A percentile compares a stretch with the other conserved stretches of the same genome.
These are phyloP conservation scores for Postia placenta DNA, from an alignment of 768 basidiomycete species.

Conservation along the genomic window DNA sequence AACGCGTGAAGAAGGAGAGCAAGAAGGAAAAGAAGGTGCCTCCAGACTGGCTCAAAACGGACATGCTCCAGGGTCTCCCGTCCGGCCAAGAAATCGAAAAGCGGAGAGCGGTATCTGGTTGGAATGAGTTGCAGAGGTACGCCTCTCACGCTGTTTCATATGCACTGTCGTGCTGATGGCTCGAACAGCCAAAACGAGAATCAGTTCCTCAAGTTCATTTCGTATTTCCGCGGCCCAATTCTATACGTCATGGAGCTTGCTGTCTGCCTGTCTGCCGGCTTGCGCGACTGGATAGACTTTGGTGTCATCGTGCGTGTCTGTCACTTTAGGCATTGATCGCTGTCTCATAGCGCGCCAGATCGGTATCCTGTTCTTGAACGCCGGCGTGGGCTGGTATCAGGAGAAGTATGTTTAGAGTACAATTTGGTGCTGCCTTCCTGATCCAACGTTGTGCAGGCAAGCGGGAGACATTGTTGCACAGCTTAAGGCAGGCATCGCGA, in stretches of 20 bases:
- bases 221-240: slow-evolving; percentile 39
- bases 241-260: slow-evolving; percentile 43
- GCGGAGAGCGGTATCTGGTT: slow-evolving; percentile 31
- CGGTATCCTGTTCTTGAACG: slow-evolving; percentile 36
- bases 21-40: slow-evolving; percentile 29
- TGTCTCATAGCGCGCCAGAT: slow-evolving; percentile 19
- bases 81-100: slow-evolving; percentile 25
- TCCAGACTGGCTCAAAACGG: slow-evolving; percentile 34
- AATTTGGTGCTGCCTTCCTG: too few relatives aligned
- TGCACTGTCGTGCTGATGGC: too few relatives aligned
- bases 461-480: slow-evolving; percentile 26
- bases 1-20: slow-evolving; percentile 25
- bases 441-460: background rate
- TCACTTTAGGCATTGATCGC: background rate
- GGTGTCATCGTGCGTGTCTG: slow-evolving; percentile 39
- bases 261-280: slow-evolving; percentile 37
- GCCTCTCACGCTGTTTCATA: too few relatives aligned
- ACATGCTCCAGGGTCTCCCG: slow-evolving; percentile 30
- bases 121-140: slow-evolving; percentile 38
- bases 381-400: slow-evolving; percentile 40
- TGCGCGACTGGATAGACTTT: slow-evolving; percentile 43
- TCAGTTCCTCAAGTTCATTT: slow-evolving; percentile 36
- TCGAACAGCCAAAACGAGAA: slow-evolving; percentile 32
- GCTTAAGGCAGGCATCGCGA: slow-evolving; percentile 42
- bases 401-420: slow-evolving; percentile 44